Base-by-base conservation (phyloP, 2,329 filamentous ascomycete genomes). In the Fusarium avenaceum region DNA sequence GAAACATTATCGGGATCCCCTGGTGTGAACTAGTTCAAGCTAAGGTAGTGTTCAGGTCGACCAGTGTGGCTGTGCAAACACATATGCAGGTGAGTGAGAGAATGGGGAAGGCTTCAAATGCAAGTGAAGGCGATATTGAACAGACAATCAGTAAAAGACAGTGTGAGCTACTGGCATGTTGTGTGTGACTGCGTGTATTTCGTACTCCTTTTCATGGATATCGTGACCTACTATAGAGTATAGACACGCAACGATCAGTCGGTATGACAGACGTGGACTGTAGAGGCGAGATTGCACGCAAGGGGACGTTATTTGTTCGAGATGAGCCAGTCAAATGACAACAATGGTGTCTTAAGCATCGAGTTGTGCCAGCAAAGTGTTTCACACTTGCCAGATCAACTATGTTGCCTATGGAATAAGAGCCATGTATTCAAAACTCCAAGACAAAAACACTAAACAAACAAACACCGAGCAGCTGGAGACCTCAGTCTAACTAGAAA, bases 61-160 rank as follows among this genome's bases (percentile, higher is more conserved):
- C 22, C n/a, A 61, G 44, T 46, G 67, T 70, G 67, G 67, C 67
- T 68, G 67, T 68, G 67, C 58, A 69, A 39, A 53, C 58, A 46
- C 56, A 66, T 28, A 39, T 65, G 56, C 61, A 65, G 32, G 55
- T 48, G 51, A 45, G 45, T 56, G 65, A 69, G 62, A 50, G 63
- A 51, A 50, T 35, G 33, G 54, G 52, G 59, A 58, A 58, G 51
- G 40, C 52, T 48, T 52, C 15, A 20, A 58, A 64, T 63, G 40
- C 44, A 51, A 45, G 28, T 30, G 28, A 10, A 30, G 28, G 28
- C 10, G 28, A 30, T 11, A 30, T 30, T 30, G 10, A 10, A 13
- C 28, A 30, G 28, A 13, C 28, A 30, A 30, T 30, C 28, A 30
- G 28, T 30, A 30, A 30, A 30, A 13, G 44, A 48, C 32, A 42